A percentile compares a stretch with the other conserved stretches of the same genome.
These are phyloP conservation scores for Yamadazyma sp. DNA, from an alignment of 1,139 yeast genomes.

Conservation along the genomic window DNA sequence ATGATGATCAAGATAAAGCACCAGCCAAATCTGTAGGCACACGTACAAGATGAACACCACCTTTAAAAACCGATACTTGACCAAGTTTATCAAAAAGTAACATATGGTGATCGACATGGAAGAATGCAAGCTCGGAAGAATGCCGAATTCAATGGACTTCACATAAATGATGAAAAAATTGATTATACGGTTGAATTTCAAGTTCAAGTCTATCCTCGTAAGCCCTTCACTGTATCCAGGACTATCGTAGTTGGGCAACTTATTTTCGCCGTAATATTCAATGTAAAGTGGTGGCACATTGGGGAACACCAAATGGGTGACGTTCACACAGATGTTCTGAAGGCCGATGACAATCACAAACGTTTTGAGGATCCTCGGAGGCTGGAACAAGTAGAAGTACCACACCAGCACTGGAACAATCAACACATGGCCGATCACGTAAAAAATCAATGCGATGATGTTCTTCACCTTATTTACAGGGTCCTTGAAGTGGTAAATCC, in stretches of 20 bases:
- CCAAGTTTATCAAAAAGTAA: conserved; percentile 43
- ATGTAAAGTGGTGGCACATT: conserved; percentile 76
- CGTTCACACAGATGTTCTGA: conserved; percentile 60
- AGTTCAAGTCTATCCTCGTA: conserved; percentile 59
- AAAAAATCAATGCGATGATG: conserved; percentile 57
- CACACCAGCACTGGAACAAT: conserved; percentile 64
- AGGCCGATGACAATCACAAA: conserved; percentile 55
- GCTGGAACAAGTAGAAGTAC: conserved; percentile 65
- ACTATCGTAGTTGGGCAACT: conserved; percentile 55
- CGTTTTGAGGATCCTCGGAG: conserved; percentile 56
- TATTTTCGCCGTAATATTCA: conserved; percentile 56
- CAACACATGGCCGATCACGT: conserved; percentile 59
- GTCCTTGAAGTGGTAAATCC: conserved; percentile 35
- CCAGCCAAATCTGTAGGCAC: conserved; percentile 69
- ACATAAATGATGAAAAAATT: conserved; percentile 64
- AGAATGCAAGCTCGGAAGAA: conserved; percentile 65
- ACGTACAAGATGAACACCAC: conserved; percentile 38
- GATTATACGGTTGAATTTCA: conserved; percentile 54
- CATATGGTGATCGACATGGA: conserved; percentile 61
- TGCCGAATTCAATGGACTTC: conserved; percentile 71
- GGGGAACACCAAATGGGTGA: conserved; percentile 61
- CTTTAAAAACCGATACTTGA: conserved; percentile 39
- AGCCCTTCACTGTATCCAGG: conserved; percentile 73
- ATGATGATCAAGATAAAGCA: conserved; percentile 72
- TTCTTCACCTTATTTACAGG: conserved; percentile 41